Evolutionary conservation across 306 rosid genomes (phyloP).

Genomic region (Pyrus betulifolia): DNA sequence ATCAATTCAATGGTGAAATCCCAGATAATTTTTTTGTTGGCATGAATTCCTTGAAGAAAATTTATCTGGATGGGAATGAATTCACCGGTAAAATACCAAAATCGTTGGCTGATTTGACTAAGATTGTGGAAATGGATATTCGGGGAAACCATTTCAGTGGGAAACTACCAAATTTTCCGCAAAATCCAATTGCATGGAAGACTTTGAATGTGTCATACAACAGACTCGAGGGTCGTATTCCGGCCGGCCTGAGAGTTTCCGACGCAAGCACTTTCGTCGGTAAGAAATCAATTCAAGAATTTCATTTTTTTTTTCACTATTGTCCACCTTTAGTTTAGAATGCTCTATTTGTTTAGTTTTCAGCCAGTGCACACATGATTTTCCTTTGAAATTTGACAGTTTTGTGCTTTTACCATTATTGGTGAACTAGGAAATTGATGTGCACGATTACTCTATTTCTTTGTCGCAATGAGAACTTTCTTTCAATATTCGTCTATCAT

Average conservation of each 20-base stretch:
- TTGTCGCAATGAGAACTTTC: not conserved
- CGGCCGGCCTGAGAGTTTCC: slow-evolving; percentile 18
- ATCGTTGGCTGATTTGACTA: slow-evolving; percentile 48
- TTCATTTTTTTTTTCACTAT: not conserved
- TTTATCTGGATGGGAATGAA: slow-evolving; percentile 44
- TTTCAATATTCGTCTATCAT: not conserved
- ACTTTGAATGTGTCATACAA: slow-evolving; percentile 47
- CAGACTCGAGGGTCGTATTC: slow-evolving; percentile 51
- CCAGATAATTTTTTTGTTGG: slow-evolving; percentile 43
- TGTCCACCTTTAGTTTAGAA: not conserved
- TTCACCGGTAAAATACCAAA: slow-evolving; percentile 54
- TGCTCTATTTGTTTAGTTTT: not conserved
- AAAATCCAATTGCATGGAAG: slow-evolving; percentile 15
- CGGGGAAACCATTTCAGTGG: slow-evolving; percentile 53
- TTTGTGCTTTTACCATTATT: not conserved
- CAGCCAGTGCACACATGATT: not conserved
- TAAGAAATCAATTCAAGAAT: slow-evolving; percentile 12
- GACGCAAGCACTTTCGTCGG: slow-evolving; percentile 36
- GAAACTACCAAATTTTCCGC: slow-evolving; percentile 43
- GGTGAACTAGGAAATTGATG: not conserved
- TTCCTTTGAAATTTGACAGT: not conserved
- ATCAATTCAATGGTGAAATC: slow-evolving; percentile 54
- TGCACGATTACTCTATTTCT: not conserved
- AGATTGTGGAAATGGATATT: slow-evolving; percentile 50
- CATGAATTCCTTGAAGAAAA: slow-evolving; percentile 36